Base-by-base conservation (phyloP, 2,329 filamentous ascomycete species). In the Eutypella sp. region DNA sequence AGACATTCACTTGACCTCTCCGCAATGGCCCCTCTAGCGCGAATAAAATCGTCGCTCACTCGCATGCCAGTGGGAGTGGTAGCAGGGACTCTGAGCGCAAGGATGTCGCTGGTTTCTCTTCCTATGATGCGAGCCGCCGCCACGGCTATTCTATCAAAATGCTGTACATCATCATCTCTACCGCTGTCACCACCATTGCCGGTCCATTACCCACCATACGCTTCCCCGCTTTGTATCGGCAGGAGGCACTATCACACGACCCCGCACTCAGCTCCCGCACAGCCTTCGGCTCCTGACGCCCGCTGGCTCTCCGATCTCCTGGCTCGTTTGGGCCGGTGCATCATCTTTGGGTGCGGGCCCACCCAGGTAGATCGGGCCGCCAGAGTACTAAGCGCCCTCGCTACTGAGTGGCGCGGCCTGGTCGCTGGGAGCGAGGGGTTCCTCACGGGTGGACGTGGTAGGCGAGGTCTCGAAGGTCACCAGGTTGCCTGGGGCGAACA, bases 301-400 rank as follows among this genome's bases (percentile, higher is more conserved):
- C 48, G 81, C 60, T 93, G 87, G 87, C 78, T 90, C 29, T 78
- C 81, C 4, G 78, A 84, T 47, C 76, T 85, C 36, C 85, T 82
- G 59, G 59, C 70, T 13, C 77, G 87, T 16, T 69, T 92, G 23
- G 87, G 87, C 2, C 83, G 82, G 67, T 91, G 88, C 62, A 79
- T 92, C 53, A 78, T 76, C 50, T 92, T 89, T 60, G 88, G 88
- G 3, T 73, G 88, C 55, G 69, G 69, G n/a, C 64, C 67, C 2
- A 57, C 63, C 24, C 85, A 90, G 60, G 68, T 79, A 4, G 55
- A 67, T 6, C 73, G 78, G 41, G 84, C 83, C 0, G 79, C 76
- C 0, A 59, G 58, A 2, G 74, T 91, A n/a, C 60, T 88, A 20
- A 67, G 73, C 39, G 72, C 78, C 33, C 62, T 91, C 19, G 74